Evolutionary conservation across 352 stramenopile species (phyloP).

Genomic region (Globisporangium canariense): DNA sequence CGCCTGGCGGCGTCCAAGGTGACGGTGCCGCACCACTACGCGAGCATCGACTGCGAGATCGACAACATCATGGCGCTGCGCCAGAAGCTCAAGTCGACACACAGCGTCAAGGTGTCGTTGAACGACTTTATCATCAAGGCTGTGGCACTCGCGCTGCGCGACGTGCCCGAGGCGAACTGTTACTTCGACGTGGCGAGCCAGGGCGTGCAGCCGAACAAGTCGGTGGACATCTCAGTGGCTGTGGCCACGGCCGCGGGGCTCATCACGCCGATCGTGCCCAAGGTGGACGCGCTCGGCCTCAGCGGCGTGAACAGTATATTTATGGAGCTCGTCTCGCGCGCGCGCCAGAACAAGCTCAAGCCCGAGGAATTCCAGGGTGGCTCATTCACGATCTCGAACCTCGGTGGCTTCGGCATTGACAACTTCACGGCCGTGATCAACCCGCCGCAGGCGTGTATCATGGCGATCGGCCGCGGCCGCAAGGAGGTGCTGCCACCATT

Average conservation of each 20-base stretch:
- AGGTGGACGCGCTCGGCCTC: constrained; percentile 93
- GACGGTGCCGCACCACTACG: constrained; percentile 96
- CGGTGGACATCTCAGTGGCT: constrained; percentile 97
- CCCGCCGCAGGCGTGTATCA: constrained; percentile 97
- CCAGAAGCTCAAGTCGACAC: constrained; percentile 90
- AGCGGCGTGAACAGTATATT: constrained; percentile 94
- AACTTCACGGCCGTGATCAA: constrained; percentile 99
- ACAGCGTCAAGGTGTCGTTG: constrained; percentile 96
- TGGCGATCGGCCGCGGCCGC: constrained; percentile 94
- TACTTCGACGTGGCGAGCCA: constrained; percentile 63
- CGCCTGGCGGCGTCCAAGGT: constrained; percentile 96
- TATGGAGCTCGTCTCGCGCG: constrained; percentile 95
- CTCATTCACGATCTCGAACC: constrained; percentile 99
- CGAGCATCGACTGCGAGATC: constrained; percentile 95
- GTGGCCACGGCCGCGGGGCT: constrained; percentile 97
- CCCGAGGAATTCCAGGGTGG: constrained; percentile 99
- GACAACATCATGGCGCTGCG: constrained; percentile 89
- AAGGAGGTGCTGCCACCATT: constrained; percentile 78
- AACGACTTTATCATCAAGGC: constrained; percentile 99
- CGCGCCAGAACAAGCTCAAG: constrained; percentile 95
- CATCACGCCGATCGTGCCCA: constrained; percentile 98
- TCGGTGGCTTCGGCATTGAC: constrained; percentile 97
- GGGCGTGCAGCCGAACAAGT: constrained; percentile 79
- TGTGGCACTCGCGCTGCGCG: constrained; percentile 93
- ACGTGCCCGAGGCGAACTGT: constrained; percentile 94